Evolutionary conservation across 192 early-diverging fungal species (phyloP), one percentile per base, ranked within the genome.

Genomic region (Glomus cerebriforme): DNA sequence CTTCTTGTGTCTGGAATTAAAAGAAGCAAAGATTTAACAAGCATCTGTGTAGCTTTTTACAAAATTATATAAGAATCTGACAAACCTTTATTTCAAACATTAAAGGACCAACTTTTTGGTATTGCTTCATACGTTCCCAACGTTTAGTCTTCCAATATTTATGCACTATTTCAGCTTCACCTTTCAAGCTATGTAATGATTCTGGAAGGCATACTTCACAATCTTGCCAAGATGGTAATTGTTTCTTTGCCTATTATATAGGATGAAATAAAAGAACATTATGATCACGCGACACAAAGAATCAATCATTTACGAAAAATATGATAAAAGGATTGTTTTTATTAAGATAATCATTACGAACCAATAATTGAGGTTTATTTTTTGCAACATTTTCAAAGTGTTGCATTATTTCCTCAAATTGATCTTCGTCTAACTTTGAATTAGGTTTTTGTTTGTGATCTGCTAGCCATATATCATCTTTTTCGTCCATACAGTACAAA

Each of bases 401-500:
- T 79, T 89, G 89, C 89, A 99, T 93, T 32, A 90, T 89, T 75
- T 93, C 92, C 39, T 89, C 83, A 29, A 95, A 43, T 31, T 80
- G 77, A 29, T 87, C 77, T 31, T 82, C 82, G 2, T 4, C 13
- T 62, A 75, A 3, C n/a, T 22, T 63, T 17, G 63, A 60, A 32
- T 63, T 26, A 22, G 73, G 67, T 69, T 83, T 84, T 67, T 81
- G 71, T 37, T 89, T 90, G 54, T 84, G 84, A 27, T 79, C 79
- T 15, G 72, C 66, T 12, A 94, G 83, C 91, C 92, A 99, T 45
- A 77, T 83, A 19, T 89, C 87, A 82, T 99, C 98, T 7, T 88
- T 90, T 45, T 96, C 95, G 80, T 96, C 95, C 82, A 98, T 86
- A 79, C 93, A 95, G 85, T 98, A 99, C 62, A 92, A 86, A 59